Evolutionary conservation across 1,284 basidiomycete genomes (phyloP).

Genomic region (Boletus mariae): DNA sequence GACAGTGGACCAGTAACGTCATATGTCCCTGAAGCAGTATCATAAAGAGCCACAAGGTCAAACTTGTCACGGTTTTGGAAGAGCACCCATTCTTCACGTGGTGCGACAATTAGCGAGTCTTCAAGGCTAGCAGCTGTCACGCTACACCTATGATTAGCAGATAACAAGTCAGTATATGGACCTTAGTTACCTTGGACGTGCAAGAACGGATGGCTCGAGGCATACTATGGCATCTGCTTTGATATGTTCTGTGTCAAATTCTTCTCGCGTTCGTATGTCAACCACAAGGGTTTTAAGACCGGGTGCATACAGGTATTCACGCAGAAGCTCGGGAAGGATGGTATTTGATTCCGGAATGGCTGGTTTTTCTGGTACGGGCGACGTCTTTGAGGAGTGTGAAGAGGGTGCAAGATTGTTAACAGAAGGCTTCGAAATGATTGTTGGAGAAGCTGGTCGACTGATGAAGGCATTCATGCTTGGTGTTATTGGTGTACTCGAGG

Average conservation of each 20-base stretch:
- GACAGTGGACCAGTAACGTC: constrained; percentile 53
- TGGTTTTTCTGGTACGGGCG: constrained; percentile 37
- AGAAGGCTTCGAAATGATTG: constrained; percentile 23
- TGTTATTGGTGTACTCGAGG: constrained; percentile 70
- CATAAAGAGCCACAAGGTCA: constrained; percentile 89
- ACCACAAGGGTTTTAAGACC: constrained; percentile 72
- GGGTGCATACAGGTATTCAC: constrained; percentile 52
- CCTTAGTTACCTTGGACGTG: constrained; percentile 55
- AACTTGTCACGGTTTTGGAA: constrained; percentile 84
- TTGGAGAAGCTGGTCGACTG: constrained; percentile 57
- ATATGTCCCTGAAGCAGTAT: constrained; percentile 64
- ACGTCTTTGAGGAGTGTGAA: constrained; percentile 18
- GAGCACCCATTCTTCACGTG: constrained; percentile 63
- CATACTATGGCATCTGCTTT: constrained; percentile 72
- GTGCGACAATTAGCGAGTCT: constrained; percentile 70
- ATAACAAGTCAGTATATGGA: neutral
- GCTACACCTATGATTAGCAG: constrained; percentile 39
- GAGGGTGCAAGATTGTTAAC: constrained; percentile 20
- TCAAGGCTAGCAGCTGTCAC: constrained; percentile 70
- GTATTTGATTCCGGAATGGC: constrained; percentile 50
- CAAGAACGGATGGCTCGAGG: constrained; percentile 79
- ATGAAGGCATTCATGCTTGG: constrained; percentile 53
- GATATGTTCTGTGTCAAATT: constrained; percentile 76
- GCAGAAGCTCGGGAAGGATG: constrained; percentile 59
- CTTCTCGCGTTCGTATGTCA: constrained; percentile 77